A percentile compares a stretch with the other conserved stretches of the same genome.
Conservation (phyloP, 306 rosid species). For the Acacia crassicarpa region DNA sequence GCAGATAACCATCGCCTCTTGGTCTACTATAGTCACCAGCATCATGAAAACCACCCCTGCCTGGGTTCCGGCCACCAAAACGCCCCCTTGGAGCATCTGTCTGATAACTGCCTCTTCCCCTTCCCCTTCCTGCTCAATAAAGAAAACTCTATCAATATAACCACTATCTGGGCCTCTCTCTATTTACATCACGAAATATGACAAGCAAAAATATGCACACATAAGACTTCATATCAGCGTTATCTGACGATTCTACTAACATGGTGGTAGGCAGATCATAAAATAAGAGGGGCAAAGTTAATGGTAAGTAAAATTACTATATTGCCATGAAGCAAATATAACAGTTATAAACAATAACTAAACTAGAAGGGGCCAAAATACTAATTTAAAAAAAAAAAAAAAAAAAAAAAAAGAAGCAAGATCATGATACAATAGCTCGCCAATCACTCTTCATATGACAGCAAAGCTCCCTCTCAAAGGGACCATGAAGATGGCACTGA, state of each 20-base stretch:
- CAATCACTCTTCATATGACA: neutral
- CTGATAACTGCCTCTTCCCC: slow-evolving; percentile 57
- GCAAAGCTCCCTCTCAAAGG: neutral
- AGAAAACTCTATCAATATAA: neutral
- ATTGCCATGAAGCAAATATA: neutral
- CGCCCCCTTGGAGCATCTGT: slow-evolving; percentile 61
- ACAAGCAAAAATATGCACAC: neutral
- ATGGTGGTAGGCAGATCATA: neutral
- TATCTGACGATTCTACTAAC: neutral
- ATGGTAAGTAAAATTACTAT: neutral
- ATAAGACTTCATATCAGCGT: neutral
- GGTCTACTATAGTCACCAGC: slow-evolving; percentile 47
- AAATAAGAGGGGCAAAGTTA: neutral
- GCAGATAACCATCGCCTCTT: slow-evolving; percentile 68
- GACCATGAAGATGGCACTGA: neutral
- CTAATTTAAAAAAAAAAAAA: no score
- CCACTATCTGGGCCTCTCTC: neutral
- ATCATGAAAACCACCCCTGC: slow-evolving; percentile 57
- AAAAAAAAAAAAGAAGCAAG: no score
- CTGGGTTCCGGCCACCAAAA: slow-evolving; percentile 48
- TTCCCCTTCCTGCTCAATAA: slow-evolving; percentile 57
- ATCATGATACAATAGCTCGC: neutral
- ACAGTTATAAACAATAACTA: neutral
- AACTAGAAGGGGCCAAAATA: neutral
- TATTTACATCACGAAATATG: neutral